Conservation (phyloP, 495 filamentous ascomycete species). For the Aspergillus bertholletiae region DNA sequence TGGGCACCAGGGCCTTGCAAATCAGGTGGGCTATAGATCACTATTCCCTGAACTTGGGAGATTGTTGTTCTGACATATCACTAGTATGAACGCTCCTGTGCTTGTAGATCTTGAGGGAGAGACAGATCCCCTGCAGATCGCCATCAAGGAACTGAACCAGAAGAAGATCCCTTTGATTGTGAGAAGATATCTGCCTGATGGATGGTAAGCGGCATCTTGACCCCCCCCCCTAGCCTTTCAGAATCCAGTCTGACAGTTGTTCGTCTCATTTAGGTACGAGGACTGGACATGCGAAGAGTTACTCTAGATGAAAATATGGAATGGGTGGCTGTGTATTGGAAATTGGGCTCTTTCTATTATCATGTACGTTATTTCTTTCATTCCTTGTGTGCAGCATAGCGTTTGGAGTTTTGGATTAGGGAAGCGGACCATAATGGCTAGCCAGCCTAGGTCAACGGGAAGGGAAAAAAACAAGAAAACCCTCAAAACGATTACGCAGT, state of each 20-base stretch:
- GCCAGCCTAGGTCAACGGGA: conserved; percentile 13
- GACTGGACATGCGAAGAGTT: conserved; percentile 99
- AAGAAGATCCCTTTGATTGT: conserved; percentile 98
- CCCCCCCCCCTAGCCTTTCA: background rate
- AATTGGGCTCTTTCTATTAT: conserved; percentile 15
- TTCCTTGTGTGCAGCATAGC: conserved; percentile 41
- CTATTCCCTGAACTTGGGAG: background rate
- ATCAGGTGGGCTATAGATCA: conserved; percentile 69
- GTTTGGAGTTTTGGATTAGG: conserved; percentile 36
- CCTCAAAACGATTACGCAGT: conserved; percentile 13
- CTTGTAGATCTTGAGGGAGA: conserved; percentile 95
- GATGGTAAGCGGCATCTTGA: conserved; percentile 70
- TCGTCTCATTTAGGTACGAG: conserved; percentile 68
- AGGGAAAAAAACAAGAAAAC: conserved; percentile 11
- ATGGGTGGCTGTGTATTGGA: conserved; percentile 16
- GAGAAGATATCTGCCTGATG: conserved; percentile 91
- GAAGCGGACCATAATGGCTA: conserved; percentile 10
- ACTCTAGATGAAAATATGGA: conserved; percentile 38
- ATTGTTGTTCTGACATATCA: conserved; percentile 12
- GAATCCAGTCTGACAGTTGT: conserved; percentile 13
- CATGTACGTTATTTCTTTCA: conserved; percentile 19
- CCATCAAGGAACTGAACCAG: conserved; percentile 92
- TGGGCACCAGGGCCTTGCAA: conserved; percentile 90
- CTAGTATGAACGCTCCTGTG: conserved; percentile 95
- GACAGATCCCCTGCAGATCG: conserved; percentile 96